Conservation (phyloP, 805 yeast species). For the Ogataea paraovalis region DNA sequence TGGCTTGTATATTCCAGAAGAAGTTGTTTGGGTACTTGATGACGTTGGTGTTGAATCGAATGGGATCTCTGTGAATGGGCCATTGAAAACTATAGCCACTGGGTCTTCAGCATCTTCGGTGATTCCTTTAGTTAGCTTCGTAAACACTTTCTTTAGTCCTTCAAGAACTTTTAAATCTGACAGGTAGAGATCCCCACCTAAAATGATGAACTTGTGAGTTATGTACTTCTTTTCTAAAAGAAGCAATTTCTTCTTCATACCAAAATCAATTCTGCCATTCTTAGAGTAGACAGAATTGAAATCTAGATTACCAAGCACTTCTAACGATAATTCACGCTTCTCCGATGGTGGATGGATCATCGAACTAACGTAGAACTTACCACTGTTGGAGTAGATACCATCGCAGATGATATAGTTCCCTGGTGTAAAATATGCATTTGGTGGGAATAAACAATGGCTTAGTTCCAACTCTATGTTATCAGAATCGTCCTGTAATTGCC, state of each 20-base stretch:
- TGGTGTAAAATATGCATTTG: slow-evolving; percentile 60
- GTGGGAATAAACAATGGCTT: slow-evolving; percentile 55
- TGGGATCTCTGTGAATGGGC: slow-evolving; percentile 73
- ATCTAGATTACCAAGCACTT: slow-evolving; percentile 76
- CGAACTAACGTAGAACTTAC: slow-evolving; percentile 68
- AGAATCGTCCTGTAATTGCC: slow-evolving; percentile 75
- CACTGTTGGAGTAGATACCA: slow-evolving; percentile 74
- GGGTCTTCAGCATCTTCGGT: slow-evolving; percentile 41
- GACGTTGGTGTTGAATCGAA: slow-evolving; percentile 53
- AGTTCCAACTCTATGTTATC: slow-evolving; percentile 69
- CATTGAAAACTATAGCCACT: slow-evolving; percentile 68
- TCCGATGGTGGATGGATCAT: slow-evolving; percentile 91
- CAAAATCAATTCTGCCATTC: slow-evolving; percentile 54
- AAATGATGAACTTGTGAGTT: slow-evolving; percentile 57
- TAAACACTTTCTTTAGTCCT: slow-evolving; percentile 62
- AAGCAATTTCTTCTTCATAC: slow-evolving; percentile 50
- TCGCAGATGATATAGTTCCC: slow-evolving; percentile 81
- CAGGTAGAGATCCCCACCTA: slow-evolving; percentile 73
- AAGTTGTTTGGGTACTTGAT: slow-evolving; percentile 42
- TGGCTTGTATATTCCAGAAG: slow-evolving; percentile 55
- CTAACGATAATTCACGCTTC: slow-evolving; percentile 57
- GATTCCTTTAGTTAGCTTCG: slow-evolving; percentile 46
- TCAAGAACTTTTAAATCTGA: slow-evolving; percentile 57
- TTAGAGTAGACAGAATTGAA: slow-evolving; percentile 35
- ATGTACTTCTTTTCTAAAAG: slow-evolving; percentile 51